Conservation (phyloP, 225 moss, liverwort and hornwort genomes). For the Physcomitrellopsis africana region DNA sequence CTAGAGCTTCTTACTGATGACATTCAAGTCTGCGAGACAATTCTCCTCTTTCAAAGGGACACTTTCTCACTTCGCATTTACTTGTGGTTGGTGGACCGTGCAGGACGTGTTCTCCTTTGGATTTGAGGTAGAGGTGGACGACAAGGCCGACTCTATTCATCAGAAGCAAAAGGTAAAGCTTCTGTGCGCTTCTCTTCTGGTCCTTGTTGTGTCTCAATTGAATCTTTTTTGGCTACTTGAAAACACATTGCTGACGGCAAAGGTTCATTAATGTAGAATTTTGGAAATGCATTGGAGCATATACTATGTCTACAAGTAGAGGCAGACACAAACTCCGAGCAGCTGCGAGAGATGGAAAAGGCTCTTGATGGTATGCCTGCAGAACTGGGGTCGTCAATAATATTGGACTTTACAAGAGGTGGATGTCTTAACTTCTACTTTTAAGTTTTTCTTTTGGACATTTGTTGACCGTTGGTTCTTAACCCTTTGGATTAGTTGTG, state of each 20-base stretch:
- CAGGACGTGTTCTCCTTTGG: constrained; percentile 34
- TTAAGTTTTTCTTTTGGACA: background rate
- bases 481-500: background rate
- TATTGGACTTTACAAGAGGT: constrained; percentile 32
- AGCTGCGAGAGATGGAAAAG: constrained; percentile 28
- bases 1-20: background rate
- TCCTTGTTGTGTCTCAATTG: background rate
- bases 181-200: background rate
- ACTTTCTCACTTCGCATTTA: no score
- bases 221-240: background rate
- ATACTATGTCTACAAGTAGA: constrained; percentile 23
- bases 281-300: constrained; percentile 26
- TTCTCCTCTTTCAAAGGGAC: background rate
- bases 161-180: constrained; percentile 24
- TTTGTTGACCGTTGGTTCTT: background rate
- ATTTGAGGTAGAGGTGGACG: constrained; percentile 22
- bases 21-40: background rate
- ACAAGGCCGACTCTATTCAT: constrained; percentile 6
- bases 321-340: constrained; percentile 21
- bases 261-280: constrained; percentile 9
- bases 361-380: constrained; percentile 28
- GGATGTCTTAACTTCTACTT: constrained; percentile 3
- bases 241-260: background rate
- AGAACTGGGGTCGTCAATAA: constrained; percentile 21
- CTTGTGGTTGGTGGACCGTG: constrained; percentile 6